These are phyloP conservation scores for Pythium monospermum DNA, from an alignment of 352 stramenopile genomes.

Conservation along the genomic window DNA sequence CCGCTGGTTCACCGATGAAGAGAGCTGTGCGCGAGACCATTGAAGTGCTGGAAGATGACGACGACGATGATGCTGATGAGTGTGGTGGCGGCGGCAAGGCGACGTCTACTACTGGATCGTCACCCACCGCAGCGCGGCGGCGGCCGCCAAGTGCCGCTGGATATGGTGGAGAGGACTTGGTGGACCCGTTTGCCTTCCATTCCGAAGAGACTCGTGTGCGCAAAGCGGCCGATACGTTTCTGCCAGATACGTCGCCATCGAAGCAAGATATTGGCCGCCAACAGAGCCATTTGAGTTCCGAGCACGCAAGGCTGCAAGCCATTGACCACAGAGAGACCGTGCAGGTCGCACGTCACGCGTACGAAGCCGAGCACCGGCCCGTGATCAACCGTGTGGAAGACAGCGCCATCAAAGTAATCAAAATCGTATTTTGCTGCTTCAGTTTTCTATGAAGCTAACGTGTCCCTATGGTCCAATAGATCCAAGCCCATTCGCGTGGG, in stretches of 20 bases:
- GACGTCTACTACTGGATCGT: not conserved
- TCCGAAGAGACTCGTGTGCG: conserved; percentile 54
- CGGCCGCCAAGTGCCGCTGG: not conserved
- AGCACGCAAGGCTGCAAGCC: conserved; percentile 34
- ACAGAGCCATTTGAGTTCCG: conserved; percentile 24
- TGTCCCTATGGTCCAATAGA: conserved; percentile 25
- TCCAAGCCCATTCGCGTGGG: conserved; percentile 57
- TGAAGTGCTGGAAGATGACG: conserved; percentile 56
- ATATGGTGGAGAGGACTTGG: not conserved
- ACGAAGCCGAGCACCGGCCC: conserved; percentile 20
- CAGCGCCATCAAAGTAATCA: conserved; percentile 35
- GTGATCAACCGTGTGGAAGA: conserved; percentile 39
- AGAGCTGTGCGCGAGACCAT: conserved; percentile 40
- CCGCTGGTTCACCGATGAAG: conserved; percentile 20
- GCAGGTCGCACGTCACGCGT: conserved; percentile 9
- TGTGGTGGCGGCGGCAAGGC: not conserved
- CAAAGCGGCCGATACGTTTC: conserved; percentile 51
- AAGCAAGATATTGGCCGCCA: conserved; percentile 51
- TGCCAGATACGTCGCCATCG: conserved; percentile 41
- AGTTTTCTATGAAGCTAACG: not conserved
- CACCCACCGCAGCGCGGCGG: not conserved
- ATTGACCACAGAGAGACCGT: conserved; percentile 25
- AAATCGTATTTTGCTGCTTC: not conserved
- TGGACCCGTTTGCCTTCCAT: conserved; percentile 45
- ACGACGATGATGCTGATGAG: conserved; percentile 26